Evolutionary conservation across 768 basidiomycete genomes (phyloP), one percentile per base, ranked within the genome.

Genomic region (Scleroderma citrinum): DNA sequence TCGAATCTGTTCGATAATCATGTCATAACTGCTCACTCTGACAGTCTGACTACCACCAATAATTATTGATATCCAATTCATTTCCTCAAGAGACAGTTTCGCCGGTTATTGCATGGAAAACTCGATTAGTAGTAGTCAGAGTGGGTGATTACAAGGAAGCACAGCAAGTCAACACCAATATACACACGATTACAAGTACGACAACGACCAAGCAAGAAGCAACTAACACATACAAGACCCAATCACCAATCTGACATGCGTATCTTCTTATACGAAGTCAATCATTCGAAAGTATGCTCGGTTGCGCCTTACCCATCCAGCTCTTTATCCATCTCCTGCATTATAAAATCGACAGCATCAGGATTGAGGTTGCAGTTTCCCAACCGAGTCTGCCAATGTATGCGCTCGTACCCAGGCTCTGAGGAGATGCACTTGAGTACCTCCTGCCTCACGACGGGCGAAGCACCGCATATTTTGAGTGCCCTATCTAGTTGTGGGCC

Each of bases 241-340:
- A 13, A 6, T 14, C 13, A 35, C 34, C 13, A n/a, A 35, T 14
- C 24, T 24, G 21, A 7, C n/a, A 23, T 24, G 16, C 24, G 1
- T 26, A 23, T 42, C n/a, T 29, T 17, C 23, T 42, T n/a, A 12
- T 23, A 19, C 13, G 40, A 44, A 34, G 19, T 16, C n/a, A 2
- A 39, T 30, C 37, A 30, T 39, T 11, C 24, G 12, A 39, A 5
- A 7, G 46, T 21, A 29, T 31, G n/a, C 12, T 36, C 21, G 17
- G 35, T 16, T 2, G 43, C 14, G 59, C 57, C 60, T 7, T n/a
- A n/a, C n/a, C n/a, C n/a, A n/a, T 68, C 56, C 3, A 57, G 54
- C 13, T 66, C 53, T 14, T 48, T 51, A 32, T 50, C 59, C 64
- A 66, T 68, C 47, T 58, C 64, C 19, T 57, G 52, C 23, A 68